phyloP scores from a whole-genome alignment of 805 yeast species.

The Kurtzmaniella cleridarum region DNA sequence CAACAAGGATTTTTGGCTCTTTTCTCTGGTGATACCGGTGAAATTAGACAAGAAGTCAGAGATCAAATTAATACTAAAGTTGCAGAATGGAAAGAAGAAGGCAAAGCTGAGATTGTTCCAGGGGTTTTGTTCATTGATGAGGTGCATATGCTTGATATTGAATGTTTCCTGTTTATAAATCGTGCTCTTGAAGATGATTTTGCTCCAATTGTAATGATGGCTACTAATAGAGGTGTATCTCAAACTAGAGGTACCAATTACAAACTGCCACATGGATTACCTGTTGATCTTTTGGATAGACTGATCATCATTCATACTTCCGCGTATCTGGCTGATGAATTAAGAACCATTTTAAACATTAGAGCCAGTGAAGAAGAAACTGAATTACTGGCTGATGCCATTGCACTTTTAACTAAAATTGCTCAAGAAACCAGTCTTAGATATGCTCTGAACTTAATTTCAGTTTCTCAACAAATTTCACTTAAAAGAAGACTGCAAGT shows the following conservation, averaged over 20 bases:
- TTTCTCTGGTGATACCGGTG: slow-evolving; percentile 96
- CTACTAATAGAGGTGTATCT: slow-evolving; percentile 95
- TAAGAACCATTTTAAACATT: slow-evolving; percentile 77
- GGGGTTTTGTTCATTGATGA: slow-evolving; percentile 98
- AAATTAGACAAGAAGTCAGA: slow-evolving; percentile 90
- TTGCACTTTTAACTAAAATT: slow-evolving; percentile 81
- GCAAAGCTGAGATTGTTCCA: slow-evolving; percentile 95
- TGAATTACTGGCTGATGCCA: slow-evolving; percentile 73
- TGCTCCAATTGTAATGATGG: slow-evolving; percentile 97
- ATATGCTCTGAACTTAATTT: slow-evolving; percentile 84
- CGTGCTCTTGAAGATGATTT: slow-evolving; percentile 95
- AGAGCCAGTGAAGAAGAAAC: slow-evolving; percentile 95
- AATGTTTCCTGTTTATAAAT: slow-evolving; percentile 90
- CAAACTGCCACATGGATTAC: slow-evolving; percentile 96
- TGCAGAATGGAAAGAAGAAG: slow-evolving; percentile 98
- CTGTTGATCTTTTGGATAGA: slow-evolving; percentile 90
- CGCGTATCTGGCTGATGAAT: slow-evolving; percentile 74
- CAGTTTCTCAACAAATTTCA: slow-evolving; percentile 86
- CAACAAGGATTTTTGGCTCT: slow-evolving; percentile 96
- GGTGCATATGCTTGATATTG: slow-evolving; percentile 97
- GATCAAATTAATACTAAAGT: slow-evolving; percentile 95
- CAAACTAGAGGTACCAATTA: slow-evolving; percentile 89
- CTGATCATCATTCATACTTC: slow-evolving; percentile 86
- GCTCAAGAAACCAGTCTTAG: slow-evolving; percentile 88
- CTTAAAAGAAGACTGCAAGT: slow-evolving; percentile 65